Evolutionary conservation across 345 rosid genomes (phyloP), one percentile per base, ranked within the genome.

Genomic region (Carallia pectinifolia): DNA sequence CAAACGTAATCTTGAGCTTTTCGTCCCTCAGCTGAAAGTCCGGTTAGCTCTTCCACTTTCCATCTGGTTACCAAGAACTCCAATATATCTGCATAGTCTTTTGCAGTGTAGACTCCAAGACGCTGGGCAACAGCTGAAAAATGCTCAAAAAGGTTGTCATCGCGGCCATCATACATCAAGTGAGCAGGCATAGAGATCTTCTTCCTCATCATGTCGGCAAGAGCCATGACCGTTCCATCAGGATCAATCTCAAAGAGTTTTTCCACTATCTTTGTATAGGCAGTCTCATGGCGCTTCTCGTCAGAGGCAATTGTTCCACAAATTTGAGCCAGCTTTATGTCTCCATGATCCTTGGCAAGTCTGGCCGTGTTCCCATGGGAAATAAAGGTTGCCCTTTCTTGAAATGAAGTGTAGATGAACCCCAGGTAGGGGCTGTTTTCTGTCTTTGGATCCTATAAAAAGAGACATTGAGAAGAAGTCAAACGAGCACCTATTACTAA

Each of bases 181-280:
- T 93, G 97, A 34, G 97, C 97, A 0, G 99, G 99, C 99, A 95
- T 95, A 0, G 97, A 78, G 69, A 95, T 89, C 74, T 89, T 95
- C 88, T 95, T 90, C 81, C 85, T 87, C 98, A 94, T 91, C 97
- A 94, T 91, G 81, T 91, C 95, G 18, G 98, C 88, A 69, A 94
- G 84, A 18, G 94, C 87, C 68, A 76, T 4, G 61, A 93, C 86
- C 0, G 94, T 81, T 48, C 90, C 96, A 47, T 92, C 84, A 18
- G 98, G 96, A 76, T 93, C 98, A 5, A 93, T 79, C 81, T 93
- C 97, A 13, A 89, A 81, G 29, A 93, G 94, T 84, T 93, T 93
- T 53, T 88, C 96, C 59, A 86, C 89, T 53, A 90, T 89, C 86
- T 88, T 89, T 66, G 93, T 87, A 84, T 93, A 93, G 27, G 98